phyloP scores from a whole-genome alignment of 164 flowering plant species.

The Akebia trifoliata region DNA sequence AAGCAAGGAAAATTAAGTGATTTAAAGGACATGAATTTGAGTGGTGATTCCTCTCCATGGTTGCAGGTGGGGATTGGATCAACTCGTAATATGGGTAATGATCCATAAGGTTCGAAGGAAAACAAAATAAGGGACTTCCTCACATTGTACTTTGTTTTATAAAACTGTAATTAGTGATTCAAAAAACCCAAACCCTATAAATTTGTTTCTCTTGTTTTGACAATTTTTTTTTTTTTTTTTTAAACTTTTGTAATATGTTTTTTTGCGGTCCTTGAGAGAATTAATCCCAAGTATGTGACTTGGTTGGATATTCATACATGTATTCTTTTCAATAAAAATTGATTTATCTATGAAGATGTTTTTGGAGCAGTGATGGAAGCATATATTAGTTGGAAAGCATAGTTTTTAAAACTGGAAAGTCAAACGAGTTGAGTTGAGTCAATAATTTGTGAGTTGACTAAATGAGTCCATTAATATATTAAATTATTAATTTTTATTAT shows the following conservation, averaged over 20 bases:
- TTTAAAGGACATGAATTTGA: constrained; percentile 51
- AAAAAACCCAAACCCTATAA: constrained; percentile 9
- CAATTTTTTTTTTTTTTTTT: not conserved
- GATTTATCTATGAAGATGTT: too few species aligned
- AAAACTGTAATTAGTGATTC: constrained; percentile 19
- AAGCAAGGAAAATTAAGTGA: constrained; percentile 81
- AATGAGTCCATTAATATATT: too few species aligned
- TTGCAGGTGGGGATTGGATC: constrained; percentile 91
- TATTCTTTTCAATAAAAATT: constrained; percentile 15
- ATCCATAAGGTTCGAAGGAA: too few species aligned
- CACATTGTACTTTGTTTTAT: constrained; percentile 10
- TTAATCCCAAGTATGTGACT: constrained; percentile 5
- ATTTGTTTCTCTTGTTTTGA: too few species aligned
- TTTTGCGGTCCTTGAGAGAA: constrained; percentile 7
- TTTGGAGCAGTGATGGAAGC: too few species aligned
- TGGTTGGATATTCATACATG: constrained; percentile 13
- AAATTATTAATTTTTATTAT: too few species aligned
- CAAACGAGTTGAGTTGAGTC: too few species aligned
- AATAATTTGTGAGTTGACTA: too few species aligned
- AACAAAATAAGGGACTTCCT: not conserved
- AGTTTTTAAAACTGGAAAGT: too few species aligned
- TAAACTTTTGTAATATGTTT: constrained; percentile 11
- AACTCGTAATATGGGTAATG: constrained; percentile 34
- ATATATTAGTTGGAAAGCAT: too few species aligned
- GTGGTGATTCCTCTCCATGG: constrained; percentile 64